Conservation (phyloP, 176 grass and related monocot species). For the Cenchrus purpureus region DNA sequence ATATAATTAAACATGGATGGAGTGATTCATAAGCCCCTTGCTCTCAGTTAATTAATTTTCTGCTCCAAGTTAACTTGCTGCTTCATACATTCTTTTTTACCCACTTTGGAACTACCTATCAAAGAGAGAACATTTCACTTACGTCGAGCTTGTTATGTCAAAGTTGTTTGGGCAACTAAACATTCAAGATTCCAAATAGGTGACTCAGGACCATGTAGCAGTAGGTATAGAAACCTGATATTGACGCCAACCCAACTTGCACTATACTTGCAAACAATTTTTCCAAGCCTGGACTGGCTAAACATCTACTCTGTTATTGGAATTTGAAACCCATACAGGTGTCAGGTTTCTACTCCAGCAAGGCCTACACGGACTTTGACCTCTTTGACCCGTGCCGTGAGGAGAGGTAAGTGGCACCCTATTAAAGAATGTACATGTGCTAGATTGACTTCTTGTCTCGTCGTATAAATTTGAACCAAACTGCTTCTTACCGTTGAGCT, state of each 20-base stretch:
- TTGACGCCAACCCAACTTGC: slow-evolving; percentile 4
- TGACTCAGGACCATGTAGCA: slow-evolving; percentile 31
- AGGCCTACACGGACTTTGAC: slow-evolving; percentile 70
- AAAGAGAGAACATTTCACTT: neutral
- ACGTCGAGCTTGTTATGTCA: slow-evolving; percentile 18
- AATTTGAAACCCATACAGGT: slow-evolving; percentile 50
- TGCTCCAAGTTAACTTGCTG: slow-evolving; percentile 6
- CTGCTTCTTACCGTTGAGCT: slow-evolving; percentile 23
- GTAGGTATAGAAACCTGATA: slow-evolving; percentile 36
- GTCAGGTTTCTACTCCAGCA: slow-evolving; percentile 62
- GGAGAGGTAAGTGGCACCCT: slow-evolving; percentile 59
- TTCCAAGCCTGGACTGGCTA: slow-evolving; percentile 7
- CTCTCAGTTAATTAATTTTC: slow-evolving; percentile 7
- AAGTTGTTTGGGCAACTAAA: slow-evolving; percentile 37
- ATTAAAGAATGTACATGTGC: neutral
- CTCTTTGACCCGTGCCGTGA: slow-evolving; percentile 66
- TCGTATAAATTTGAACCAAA: neutral
- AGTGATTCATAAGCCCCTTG: slow-evolving; percentile 2
- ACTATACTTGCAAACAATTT: neutral
- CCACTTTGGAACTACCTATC: slow-evolving; percentile 7
- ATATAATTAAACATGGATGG: neutral
- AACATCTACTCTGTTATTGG: slow-evolving; percentile 27
- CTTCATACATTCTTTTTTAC: neutral
- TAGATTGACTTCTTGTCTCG: slow-evolving; percentile 10
- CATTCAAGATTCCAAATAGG: slow-evolving; percentile 32